Evolutionary conservation across 345 rosid genomes (phyloP).

Genomic region (Eucalyptus marginata): DNA sequence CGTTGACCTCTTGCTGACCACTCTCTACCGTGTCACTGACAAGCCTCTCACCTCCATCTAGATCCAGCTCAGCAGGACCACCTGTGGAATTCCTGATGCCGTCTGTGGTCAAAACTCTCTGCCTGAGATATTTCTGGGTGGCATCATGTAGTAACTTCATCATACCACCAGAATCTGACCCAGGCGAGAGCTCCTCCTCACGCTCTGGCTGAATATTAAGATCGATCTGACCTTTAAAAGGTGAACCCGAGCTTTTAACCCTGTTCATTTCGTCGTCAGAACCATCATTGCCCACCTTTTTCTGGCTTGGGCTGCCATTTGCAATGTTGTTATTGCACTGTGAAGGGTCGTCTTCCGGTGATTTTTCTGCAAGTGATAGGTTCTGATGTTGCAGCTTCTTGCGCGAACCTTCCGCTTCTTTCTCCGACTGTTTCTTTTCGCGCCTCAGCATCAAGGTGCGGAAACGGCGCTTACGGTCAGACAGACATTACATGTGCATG

Average conservation of each 20-base stretch:
- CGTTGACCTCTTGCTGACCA: neutral
- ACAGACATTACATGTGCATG: slow-evolving; percentile 79
- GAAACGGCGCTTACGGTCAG: slow-evolving; percentile 66
- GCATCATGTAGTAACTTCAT: slow-evolving; percentile 30
- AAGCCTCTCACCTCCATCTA: neutral
- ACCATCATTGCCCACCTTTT: slow-evolving; percentile 20
- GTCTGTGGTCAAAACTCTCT: slow-evolving; percentile 11
- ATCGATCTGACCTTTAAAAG: slow-evolving; percentile 72
- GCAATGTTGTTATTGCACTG: slow-evolving; percentile 24
- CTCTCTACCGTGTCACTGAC: neutral
- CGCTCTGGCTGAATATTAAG: slow-evolving; percentile 87
- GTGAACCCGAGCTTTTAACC: slow-evolving; percentile 29
- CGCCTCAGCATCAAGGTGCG: slow-evolving; percentile 54
- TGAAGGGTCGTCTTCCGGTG: slow-evolving; percentile 21
- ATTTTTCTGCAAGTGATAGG: slow-evolving; percentile 15
- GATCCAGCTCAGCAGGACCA: neutral
- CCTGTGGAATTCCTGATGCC: neutral
- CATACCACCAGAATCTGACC: slow-evolving; percentile 31
- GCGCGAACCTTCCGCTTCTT: slow-evolving; percentile 32
- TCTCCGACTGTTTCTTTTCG: slow-evolving; percentile 58
- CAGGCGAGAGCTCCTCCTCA: slow-evolving; percentile 66
- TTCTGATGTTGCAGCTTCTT: slow-evolving; percentile 27
- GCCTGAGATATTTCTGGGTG: slow-evolving; percentile 16
- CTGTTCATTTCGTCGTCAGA: slow-evolving; percentile 34
- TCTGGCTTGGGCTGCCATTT: slow-evolving; percentile 30